Evolutionary conservation across 1,284 basidiomycete species (phyloP), one percentile per base, ranked within the genome.

Genomic region (Thecaphora frezii): DNA sequence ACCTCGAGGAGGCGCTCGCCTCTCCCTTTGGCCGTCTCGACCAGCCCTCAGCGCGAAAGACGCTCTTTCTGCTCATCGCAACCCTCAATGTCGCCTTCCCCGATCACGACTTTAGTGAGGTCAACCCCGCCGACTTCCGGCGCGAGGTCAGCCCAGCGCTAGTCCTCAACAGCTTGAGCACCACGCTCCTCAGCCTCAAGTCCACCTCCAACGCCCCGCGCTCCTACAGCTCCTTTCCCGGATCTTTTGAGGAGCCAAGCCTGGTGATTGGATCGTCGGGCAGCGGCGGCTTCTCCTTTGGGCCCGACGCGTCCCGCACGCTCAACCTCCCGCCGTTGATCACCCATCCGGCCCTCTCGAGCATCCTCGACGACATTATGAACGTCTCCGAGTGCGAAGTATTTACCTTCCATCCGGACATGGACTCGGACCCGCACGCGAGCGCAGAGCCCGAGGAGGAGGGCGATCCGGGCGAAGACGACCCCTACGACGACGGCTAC

Each of bases 21-120:
- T 77, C 75, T 24, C 74, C 76, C 19, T 78, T 78, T 38, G 82
- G 82, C 19, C 79, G 79, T 9, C 77, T 83, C 48, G 81, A 83
- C 61, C 74, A 81, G 61, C 74, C 80, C 1, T 74, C 78, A 36
- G 88, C 89, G 33, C 84, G 91, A 73, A 93, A 93, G 85, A 91
- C 89, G 2, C 86, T 93, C 47, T 93, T 90, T 82, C 86, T 96
- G 50, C 88, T 98, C 76, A 97, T 98, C 71, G 89, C 92, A 16
- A 93, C 93, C 3, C 88, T 98, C 74, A 98, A 98, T 82, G 87
- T 91, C 71, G 93, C 94, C 3, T 98, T 96, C 79, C 93, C 93
- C 0, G 94, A 97, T 83, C 87, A 97, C 81, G 93, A 97, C 78
- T 98, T 98, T 82, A 91, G 90, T 22, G 88, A 91, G 74, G 90